A percentile compares a stretch with the other conserved stretches of the same genome.
Conservation (phyloP, 352 stramenopile genomes). For the Pythium phragmitis region DNA sequence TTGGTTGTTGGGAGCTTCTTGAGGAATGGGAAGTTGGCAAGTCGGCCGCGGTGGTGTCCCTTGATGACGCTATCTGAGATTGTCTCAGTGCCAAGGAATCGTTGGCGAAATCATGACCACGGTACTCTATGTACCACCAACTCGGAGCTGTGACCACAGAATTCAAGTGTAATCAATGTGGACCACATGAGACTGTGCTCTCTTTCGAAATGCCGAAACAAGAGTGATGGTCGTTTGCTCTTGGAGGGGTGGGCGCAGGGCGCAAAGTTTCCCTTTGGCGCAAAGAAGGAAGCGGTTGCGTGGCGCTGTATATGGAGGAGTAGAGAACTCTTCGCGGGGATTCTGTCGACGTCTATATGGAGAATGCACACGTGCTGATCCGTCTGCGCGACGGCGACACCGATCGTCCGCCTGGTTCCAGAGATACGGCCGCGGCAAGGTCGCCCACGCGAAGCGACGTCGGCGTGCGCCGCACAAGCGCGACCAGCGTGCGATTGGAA, state of each 20-base stretch:
- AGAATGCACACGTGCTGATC: conserved; percentile 58
- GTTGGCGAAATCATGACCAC: background rate
- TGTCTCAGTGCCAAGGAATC: background rate
- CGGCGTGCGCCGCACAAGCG: conserved; percentile 58
- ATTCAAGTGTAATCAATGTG: conserved; percentile 2
- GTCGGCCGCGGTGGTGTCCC: background rate
- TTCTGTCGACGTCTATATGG: conserved; percentile 12
- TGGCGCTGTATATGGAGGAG: conserved; percentile 10
- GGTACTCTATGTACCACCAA: conserved; percentile 1
- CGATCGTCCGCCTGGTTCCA: background rate
- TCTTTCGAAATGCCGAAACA: background rate
- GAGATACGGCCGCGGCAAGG: conserved; percentile 19
- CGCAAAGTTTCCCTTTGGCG: background rate
- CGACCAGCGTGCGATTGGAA: conserved; percentile 64
- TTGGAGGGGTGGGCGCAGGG: background rate
- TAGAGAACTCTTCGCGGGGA: background rate
- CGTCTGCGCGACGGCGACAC: conserved; percentile 29
- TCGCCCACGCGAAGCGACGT: background rate
- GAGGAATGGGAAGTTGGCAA: background rate
- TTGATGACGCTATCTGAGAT: background rate
- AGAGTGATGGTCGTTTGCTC: conserved; percentile 14
- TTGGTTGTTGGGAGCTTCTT: background rate
- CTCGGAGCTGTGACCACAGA: background rate
- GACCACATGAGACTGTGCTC: conserved; percentile 5
- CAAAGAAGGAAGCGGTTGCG: background rate